A percentile compares a stretch with the other conserved stretches of the same genome.
phyloP scores from a whole-genome alignment of 805 yeast species.

The Wickerhamomyces kurtzmanii region DNA sequence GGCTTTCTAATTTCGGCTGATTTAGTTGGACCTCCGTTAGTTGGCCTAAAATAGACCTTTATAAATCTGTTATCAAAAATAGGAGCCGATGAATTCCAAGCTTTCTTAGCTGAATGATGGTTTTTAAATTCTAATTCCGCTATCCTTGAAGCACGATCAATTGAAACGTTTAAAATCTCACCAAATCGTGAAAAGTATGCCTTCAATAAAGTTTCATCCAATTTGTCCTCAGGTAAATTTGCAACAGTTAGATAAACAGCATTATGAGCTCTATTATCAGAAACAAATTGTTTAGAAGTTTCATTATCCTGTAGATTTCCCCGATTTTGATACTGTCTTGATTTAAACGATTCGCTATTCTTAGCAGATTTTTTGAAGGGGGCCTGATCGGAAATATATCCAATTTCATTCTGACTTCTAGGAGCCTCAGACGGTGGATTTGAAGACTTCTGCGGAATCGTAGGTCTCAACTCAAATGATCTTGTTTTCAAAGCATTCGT shows the following conservation, averaged over 20 bases:
- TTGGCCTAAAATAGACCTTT: slow-evolving; percentile 33
- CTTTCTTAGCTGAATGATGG: slow-evolving; percentile 27
- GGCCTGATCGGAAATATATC: slow-evolving; percentile 5
- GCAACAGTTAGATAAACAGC: slow-evolving; percentile 25
- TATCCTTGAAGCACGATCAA: slow-evolving; percentile 16
- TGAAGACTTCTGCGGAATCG: slow-evolving; percentile 1
- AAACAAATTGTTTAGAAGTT: slow-evolving; percentile 3
- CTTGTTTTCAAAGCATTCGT: slow-evolving; percentile 13
- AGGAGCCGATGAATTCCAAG: slow-evolving; percentile 32
- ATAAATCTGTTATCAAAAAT: slow-evolving; percentile 39
- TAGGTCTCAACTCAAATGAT: slow-evolving; percentile 3
- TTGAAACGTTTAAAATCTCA: slow-evolving; percentile 16
- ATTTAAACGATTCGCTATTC: too few species aligned
- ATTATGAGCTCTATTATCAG: slow-evolving; percentile 4
- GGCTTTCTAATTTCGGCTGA: slow-evolving; percentile 2
- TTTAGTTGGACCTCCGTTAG: slow-evolving; percentile 1
- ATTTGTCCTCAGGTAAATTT: slow-evolving; percentile 30
- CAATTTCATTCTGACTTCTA: slow-evolving; percentile 3
- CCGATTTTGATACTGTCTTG: slow-evolving; percentile 17
- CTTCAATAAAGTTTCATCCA: slow-evolving; percentile 21
- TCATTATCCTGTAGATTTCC: slow-evolving; percentile 13
- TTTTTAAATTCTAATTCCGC: slow-evolving; percentile 29
- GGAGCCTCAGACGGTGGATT: slow-evolving; percentile 2
- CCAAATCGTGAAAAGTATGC: slow-evolving; percentile 33
- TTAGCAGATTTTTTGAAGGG: slow-evolving; percentile 8